A percentile compares a stretch with the other conserved stretches of the same genome.
Conservation (phyloP, 1,284 basidiomycete genomes). For the Cryptococcus sp. region DNA sequence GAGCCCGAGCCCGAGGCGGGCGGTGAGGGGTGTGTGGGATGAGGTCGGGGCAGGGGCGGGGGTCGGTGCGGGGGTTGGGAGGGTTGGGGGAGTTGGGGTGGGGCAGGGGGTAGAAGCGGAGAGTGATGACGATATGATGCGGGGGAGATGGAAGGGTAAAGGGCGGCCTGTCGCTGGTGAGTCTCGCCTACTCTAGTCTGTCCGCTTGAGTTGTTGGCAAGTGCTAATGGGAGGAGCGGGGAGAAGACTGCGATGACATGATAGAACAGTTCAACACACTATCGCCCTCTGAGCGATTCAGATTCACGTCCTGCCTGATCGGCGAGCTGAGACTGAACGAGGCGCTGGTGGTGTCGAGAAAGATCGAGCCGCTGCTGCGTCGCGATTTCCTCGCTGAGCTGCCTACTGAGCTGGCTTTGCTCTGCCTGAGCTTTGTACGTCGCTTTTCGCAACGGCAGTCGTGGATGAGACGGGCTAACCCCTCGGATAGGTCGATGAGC, state of each 20-base stretch:
- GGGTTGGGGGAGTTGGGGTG: neutral
- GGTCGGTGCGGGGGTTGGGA: no score
- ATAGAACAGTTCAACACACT: slow-evolving; percentile 23
- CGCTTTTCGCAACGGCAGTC: neutral
- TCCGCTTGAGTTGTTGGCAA: no score
- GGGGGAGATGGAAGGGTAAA: slow-evolving; percentile 11
- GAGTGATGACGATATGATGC: slow-evolving; percentile 4
- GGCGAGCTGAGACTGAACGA: slow-evolving; percentile 67
- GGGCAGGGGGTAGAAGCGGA: neutral
- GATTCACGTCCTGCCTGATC: slow-evolving; percentile 64
- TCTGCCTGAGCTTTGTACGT: slow-evolving; percentile 67
- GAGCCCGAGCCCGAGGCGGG: slow-evolving; percentile 25
- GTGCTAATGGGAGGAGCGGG: no score
- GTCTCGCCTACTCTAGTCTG: no score
- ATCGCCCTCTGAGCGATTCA: slow-evolving; percentile 52
- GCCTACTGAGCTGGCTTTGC: slow-evolving; percentile 77
- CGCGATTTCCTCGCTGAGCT: slow-evolving; percentile 80
- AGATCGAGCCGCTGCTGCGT: slow-evolving; percentile 74
- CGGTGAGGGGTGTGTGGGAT: slow-evolving; percentile 4
- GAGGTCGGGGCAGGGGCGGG: slow-evolving; percentile 4
- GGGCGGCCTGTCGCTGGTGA: neutral
- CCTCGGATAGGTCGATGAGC: slow-evolving; percentile 63
- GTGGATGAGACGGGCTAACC: neutral
- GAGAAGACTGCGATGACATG: no score
- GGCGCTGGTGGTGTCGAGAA: slow-evolving; percentile 69